Evolutionary conservation across 176 grass and related monocot genomes (phyloP).

Genomic region (Ensete glaucum): DNA sequence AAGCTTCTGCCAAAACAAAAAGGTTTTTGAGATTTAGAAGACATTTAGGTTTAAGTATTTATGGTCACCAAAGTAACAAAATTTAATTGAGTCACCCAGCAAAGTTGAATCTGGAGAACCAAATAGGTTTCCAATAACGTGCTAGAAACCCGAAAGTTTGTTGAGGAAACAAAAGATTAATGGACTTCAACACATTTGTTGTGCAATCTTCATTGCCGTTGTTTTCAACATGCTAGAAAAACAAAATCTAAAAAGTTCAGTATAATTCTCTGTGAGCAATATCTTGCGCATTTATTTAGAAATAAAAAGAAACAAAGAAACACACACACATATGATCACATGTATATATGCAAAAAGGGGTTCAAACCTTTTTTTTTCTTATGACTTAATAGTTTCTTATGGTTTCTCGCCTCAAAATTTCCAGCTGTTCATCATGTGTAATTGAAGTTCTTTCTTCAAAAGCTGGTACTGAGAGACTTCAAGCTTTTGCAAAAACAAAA

Average conservation of each 20-base stretch:
- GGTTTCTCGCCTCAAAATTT: constrained; percentile 17
- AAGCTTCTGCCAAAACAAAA: constrained; percentile 34
- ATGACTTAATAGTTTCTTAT: constrained; percentile 30
- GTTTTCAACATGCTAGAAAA: constrained; percentile 37
- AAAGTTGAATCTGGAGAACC: constrained; percentile 29
- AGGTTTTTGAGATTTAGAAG: constrained; percentile 4
- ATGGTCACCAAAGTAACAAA: constrained; percentile 3
- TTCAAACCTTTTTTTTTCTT: constrained; percentile 37
- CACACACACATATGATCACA: neutral
- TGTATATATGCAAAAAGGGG: neutral
- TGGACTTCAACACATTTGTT: constrained; percentile 37
- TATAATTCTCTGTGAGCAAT: neutral
- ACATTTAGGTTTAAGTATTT: neutral
- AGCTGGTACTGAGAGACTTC: constrained; percentile 45
- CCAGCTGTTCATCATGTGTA: constrained; percentile 27
- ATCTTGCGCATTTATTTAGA: neutral
- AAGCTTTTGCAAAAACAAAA: constrained; percentile 32
- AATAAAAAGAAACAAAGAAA: neutral
- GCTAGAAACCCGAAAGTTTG: constrained; percentile 55
- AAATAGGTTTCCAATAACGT: constrained; percentile 53
- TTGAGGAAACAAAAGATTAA: constrained; percentile 39
- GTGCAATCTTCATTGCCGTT: constrained; percentile 42
- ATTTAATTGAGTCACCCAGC: constrained; percentile 34
- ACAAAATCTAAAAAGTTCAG: constrained; percentile 2
- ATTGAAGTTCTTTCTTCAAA: constrained; percentile 41